Conservation (phyloP, 345 rosid genomes). For the Linum usitatissimum region DNA sequence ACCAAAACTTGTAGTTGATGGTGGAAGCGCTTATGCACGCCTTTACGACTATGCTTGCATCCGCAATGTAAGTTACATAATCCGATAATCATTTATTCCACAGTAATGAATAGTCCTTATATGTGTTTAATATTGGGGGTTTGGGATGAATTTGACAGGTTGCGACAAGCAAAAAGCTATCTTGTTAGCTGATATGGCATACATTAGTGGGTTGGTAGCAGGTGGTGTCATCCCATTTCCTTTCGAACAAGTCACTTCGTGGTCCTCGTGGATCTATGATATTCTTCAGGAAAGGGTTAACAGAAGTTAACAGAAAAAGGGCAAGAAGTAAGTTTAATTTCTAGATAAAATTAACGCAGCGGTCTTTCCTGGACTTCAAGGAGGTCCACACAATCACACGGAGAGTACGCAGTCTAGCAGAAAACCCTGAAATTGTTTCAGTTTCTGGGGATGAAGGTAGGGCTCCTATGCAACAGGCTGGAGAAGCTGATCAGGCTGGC, state of each 20-base stretch:
- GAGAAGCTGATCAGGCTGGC: neutral
- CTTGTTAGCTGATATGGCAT: slow-evolving; percentile 92
- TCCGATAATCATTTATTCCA: slow-evolving; percentile 6
- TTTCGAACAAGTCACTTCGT: slow-evolving; percentile 88
- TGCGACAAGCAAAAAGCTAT: slow-evolving; percentile 93
- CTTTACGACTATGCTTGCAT: slow-evolving; percentile 87
- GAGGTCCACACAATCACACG: slow-evolving; percentile 98
- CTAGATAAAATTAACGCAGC: slow-evolving; percentile 62
- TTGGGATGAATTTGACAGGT: slow-evolving; percentile 40
- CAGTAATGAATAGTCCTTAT: neutral
- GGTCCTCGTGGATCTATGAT: slow-evolving; percentile 99
- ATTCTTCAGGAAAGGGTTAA: slow-evolving; percentile 86
- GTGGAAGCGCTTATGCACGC: slow-evolving; percentile 97
- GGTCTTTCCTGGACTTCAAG: slow-evolving; percentile 95
- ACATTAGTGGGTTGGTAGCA: slow-evolving; percentile 91
- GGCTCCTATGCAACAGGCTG: neutral
- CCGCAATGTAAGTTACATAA: slow-evolving; percentile 51
- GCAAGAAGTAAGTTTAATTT: slow-evolving; percentile 50
- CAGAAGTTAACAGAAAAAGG: slow-evolving; percentile 81
- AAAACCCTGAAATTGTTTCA: neutral
- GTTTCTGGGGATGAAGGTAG: neutral
- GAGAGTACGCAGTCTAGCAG: neutral
- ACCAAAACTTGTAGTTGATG: slow-evolving; percentile 92
- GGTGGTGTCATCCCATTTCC: slow-evolving; percentile 96
- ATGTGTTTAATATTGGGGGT: neutral